phyloP scores from a whole-genome alignment of 2,329 filamentous ascomycete species.

The Aspergillus tanneri region DNA sequence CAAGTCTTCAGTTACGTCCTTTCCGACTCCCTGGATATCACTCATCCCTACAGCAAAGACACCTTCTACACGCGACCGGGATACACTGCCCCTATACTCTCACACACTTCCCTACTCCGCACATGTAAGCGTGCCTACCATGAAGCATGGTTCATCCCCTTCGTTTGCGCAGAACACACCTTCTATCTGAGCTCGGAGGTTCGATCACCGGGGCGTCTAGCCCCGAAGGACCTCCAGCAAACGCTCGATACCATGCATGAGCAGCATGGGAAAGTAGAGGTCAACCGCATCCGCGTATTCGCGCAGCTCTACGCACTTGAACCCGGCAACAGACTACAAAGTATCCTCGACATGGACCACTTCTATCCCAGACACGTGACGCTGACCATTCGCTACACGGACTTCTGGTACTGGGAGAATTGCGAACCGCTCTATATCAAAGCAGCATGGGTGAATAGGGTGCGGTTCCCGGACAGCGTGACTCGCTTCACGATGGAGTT shows the following conservation, averaged over 20 bases:
- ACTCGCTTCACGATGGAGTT: slow-evolving; percentile 47
- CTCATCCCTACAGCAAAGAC: slow-evolving; percentile 24
- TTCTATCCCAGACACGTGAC: slow-evolving; percentile 42
- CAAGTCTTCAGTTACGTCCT: slow-evolving; percentile 48
- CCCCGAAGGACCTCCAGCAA: slow-evolving; percentile 31
- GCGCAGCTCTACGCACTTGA: slow-evolving; percentile 46
- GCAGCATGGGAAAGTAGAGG: slow-evolving; percentile 27
- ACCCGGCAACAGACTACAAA: slow-evolving; percentile 20
- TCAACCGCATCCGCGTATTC: slow-evolving; percentile 42
- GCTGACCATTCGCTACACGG: slow-evolving; percentile 51
- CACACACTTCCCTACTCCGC: slow-evolving; percentile 41
- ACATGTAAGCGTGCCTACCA: slow-evolving; percentile 46
- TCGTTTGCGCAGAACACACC: slow-evolving; percentile 40
- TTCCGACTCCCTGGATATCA: slow-evolving; percentile 38
- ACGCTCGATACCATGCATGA: slow-evolving; percentile 19
- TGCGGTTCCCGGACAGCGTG: slow-evolving; percentile 36
- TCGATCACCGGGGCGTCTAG: too few relatives aligned
- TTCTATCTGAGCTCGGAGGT: slow-evolving; percentile 45
- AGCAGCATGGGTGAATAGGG: slow-evolving; percentile 36
- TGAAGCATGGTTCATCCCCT: slow-evolving; percentile 48
- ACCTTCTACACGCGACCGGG: slow-evolving; percentile 45
- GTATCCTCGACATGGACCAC: slow-evolving; percentile 26
- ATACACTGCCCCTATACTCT: slow-evolving; percentile 40
- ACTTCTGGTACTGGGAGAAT: slow-evolving; percentile 51
- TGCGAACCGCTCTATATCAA: slow-evolving; percentile 40